Evolutionary conservation across 352 stramenopile genomes (phyloP).

Genomic region (Sclerospora graminicola): DNA sequence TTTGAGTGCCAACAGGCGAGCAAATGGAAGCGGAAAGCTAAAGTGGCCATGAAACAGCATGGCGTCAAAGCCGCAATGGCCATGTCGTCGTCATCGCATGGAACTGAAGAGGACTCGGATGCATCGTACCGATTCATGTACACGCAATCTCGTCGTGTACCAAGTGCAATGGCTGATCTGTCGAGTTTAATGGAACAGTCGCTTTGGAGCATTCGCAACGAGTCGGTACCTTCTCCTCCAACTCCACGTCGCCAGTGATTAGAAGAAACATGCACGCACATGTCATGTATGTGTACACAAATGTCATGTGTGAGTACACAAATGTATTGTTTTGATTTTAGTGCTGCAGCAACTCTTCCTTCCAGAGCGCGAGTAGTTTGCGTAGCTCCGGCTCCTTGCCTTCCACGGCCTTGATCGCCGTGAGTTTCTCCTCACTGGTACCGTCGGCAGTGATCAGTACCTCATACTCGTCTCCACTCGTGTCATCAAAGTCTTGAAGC

Average conservation of each 20-base stretch:
- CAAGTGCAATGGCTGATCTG: slow-evolving; percentile 62
- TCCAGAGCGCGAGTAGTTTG: slow-evolving; percentile 60
- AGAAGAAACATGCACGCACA: neutral
- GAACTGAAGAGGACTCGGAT: slow-evolving; percentile 49
- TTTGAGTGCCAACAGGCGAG: slow-evolving; percentile 5
- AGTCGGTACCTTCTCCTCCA: slow-evolving; percentile 12
- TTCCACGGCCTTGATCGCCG: slow-evolving; percentile 49
- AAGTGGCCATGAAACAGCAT: slow-evolving; percentile 28
- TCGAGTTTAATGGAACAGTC: slow-evolving; percentile 76
- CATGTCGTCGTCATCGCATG: slow-evolving; percentile 46
- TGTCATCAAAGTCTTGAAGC: slow-evolving; percentile 82
- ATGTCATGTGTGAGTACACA: slow-evolving; percentile 8
- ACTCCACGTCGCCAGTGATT: slow-evolving; percentile 1
- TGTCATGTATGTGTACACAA: slow-evolving; percentile 1
- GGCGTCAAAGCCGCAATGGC: slow-evolving; percentile 23
- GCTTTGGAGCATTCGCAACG: slow-evolving; percentile 48
- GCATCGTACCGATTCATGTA: slow-evolving; percentile 43
- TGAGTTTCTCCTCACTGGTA: slow-evolving; percentile 31
- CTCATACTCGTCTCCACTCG: slow-evolving; percentile 70
- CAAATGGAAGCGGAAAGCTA: slow-evolving; percentile 71
- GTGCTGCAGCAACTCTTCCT: slow-evolving; percentile 68
- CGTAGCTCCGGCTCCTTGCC: slow-evolving; percentile 52
- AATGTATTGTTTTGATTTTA: slow-evolving; percentile 31
- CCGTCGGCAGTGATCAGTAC: slow-evolving; percentile 43
- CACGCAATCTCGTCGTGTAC: slow-evolving; percentile 31